Conservation (phyloP, 345 rosid genomes). For the Eucalyptus virginea region DNA sequence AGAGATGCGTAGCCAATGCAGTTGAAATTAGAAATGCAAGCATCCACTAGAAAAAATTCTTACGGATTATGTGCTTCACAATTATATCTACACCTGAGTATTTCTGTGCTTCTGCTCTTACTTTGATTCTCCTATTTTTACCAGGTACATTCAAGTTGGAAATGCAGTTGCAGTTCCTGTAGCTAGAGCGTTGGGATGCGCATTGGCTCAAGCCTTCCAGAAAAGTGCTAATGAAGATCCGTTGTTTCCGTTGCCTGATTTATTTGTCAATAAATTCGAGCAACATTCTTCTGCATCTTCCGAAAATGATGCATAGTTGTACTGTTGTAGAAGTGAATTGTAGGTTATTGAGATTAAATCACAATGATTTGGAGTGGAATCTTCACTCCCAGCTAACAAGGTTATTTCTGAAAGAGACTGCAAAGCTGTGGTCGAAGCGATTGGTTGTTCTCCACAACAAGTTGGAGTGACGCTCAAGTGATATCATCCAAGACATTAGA, state of each 20-base stretch:
- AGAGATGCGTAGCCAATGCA: not conserved
- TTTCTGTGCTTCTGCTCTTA: not conserved
- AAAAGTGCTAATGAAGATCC: constrained; percentile 12
- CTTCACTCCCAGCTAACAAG: not conserved
- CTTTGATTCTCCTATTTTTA: not conserved
- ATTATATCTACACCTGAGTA: not conserved
- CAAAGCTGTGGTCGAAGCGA: not conserved
- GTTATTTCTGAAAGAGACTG: not conserved
- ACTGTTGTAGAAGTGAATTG: not conserved
- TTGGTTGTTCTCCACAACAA: not conserved
- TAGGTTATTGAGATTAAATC: not conserved
- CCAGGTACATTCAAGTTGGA: constrained; percentile 69
- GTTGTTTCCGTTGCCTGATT: constrained; percentile 13
- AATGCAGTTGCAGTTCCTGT: constrained; percentile 78
- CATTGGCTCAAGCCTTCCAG: constrained; percentile 28
- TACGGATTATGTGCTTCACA: not conserved
- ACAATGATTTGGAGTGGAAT: not conserved
- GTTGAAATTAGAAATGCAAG: not conserved
- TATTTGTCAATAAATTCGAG: constrained; percentile 5
- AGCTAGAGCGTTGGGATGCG: constrained; percentile 53
- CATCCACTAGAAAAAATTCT: not conserved
- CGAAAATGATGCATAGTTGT: constrained; percentile 4
- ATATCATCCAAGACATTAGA: not conserved
- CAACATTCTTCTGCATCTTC: constrained; percentile 7
- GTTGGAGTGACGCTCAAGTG: not conserved